phyloP scores from a whole-genome alignment of 345 rosid species.

The Triadica sebifera region DNA sequence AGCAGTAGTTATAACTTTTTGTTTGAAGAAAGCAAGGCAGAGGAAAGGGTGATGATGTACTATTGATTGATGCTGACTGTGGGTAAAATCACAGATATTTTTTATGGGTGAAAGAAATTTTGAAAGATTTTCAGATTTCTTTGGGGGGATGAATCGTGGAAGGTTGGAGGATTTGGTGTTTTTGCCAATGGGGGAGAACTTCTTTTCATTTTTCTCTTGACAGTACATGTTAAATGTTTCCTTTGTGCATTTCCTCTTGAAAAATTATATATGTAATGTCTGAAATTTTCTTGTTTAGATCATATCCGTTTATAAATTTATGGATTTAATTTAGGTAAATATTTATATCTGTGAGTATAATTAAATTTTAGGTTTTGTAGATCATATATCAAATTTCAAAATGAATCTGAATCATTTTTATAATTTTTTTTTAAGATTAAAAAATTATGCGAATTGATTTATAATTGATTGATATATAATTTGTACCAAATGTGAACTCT shows the following conservation, averaged over 20 bases:
- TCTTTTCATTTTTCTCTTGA: neutral
- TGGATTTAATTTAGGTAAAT: neutral
- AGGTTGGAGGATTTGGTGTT: neutral
- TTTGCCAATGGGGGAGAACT: neutral
- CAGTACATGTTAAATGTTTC: constrained; percentile 20
- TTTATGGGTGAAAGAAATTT: constrained; percentile 4
- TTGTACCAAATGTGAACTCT: no score
- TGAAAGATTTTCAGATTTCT: constrained; percentile 20
- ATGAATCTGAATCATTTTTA: no score
- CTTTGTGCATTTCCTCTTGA: constrained; percentile 22
- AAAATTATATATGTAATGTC: constrained; percentile 14
- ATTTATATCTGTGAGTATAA: neutral
- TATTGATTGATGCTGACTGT: constrained; percentile 41
- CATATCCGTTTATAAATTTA: neutral
- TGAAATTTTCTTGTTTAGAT: neutral
- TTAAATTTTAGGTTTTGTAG: neutral
- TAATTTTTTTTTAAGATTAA: no score
- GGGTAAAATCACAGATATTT: constrained; percentile 35
- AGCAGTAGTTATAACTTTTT: constrained; percentile 32
- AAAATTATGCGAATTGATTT: no score
- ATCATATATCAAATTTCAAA: neutral
- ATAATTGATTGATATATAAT: no score
- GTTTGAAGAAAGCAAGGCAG: constrained; percentile 59
- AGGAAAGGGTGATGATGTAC: constrained; percentile 47
- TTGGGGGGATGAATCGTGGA: neutral